Evolutionary conservation across 352 stramenopile species (phyloP), one percentile per base, ranked within the genome.

Genomic region (Phytophthora ramorum): DNA sequence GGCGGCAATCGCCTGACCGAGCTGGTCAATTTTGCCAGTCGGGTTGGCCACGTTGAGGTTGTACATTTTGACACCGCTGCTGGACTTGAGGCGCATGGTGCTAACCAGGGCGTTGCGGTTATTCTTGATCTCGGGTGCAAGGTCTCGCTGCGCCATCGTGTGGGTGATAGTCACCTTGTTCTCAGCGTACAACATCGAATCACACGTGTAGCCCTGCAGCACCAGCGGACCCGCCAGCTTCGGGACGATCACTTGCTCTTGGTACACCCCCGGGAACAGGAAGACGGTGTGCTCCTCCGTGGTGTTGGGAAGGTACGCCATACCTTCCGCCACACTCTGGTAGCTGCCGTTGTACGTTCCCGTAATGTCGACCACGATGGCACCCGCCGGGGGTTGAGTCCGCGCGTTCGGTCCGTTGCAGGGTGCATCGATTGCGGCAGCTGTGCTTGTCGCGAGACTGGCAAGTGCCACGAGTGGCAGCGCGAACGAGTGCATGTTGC

Each of bases 41-140:
- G 57, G 46, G 47, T 57, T 63, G 34, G 56, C 60, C 4, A 63
- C 35, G 26, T 68, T 68, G 43, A 69, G 32, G 22, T 63, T 69
- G 54, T 69, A 69, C 16, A 69, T 45, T 34, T 58, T 63, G 10
- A 62, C 46, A 20, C 51, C 51, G 3, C 16, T 63, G n/a, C 41
- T 52, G 8, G 61, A 54, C 14, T 58, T 69, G 37, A 69, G 41
- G 16, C 35, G 19, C 38, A 69, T 32, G 1, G 61, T 69, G 19
- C 61, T 69, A 12, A 58, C 47, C 8, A 63, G 32, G 6, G 40
- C 14, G 38, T 69, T 69, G 37, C 35, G 54, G 7, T 16, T 14
- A 3, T 16, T 28, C 1, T 28, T 41, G 5, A 20, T 17, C 19
- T 70, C 40, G 20, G 53, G 13, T 28, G 53, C 41, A 3, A 64